Evolutionary conservation across 352 stramenopile genomes (phyloP), one percentile per base, ranked within the genome.

Genomic region (Phytopythium litorale): DNA sequence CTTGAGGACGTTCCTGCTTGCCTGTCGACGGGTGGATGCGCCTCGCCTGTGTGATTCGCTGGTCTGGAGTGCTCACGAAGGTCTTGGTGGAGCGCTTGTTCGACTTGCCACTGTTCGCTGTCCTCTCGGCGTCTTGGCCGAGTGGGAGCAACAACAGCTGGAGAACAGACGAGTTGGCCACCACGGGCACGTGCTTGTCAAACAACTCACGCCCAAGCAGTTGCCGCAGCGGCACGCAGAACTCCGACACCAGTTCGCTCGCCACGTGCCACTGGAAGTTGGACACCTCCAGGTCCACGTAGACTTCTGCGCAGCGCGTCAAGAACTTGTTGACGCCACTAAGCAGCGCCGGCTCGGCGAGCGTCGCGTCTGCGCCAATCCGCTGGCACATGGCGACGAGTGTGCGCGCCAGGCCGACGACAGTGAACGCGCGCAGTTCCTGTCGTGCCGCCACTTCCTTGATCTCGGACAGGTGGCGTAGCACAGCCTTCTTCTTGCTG

Each of bases 251-350:
- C 23, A 90, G 70, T 52, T 92, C 84, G 52, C 79, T 91, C 5
- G 84, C 84, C 25, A 92, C 67, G 37, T 78, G 68, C 84, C 84
- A 92, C 55, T 92, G 84, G 66, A 89, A 91, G 58, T 92, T 86
- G 3, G 79, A 87, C 7, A 89, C 78, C 64, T 92, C 81, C 23
- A 92, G 64, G 60, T 89, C 78, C 3, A 80, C 75, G 59, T 92
- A 92, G 12, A 90, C 81, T 15, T 77, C 70, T 48, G 77, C 83
- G 66, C 84, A 92, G 13, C 78, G 76, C 23, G 78, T 74, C 9
- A 92, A 64, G 54, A 92, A 92, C 18, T 61, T 63, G 60, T 90
- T 87, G 48, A 91, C 67, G 15, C 63, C 74, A 25, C 63, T 74
- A 0, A 92, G 60, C 12, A 91, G 64, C 12, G 60, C 56, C 8